A percentile compares a stretch with the other conserved stretches of the same genome.
Conservation (phyloP, 768 basidiomycete genomes). For the Lactarius quietus region DNA sequence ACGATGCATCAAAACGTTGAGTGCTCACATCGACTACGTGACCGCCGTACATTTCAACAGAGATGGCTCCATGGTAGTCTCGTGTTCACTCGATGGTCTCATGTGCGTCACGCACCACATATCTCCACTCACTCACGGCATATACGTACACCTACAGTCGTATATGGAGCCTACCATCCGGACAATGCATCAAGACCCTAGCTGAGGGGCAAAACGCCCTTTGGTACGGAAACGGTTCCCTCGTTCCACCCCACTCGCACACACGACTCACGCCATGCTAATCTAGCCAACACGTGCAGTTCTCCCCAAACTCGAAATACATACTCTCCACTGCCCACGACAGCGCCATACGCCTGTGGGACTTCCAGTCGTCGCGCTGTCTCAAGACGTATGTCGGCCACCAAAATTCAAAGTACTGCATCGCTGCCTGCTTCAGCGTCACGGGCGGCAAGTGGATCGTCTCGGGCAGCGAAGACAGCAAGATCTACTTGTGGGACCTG, state of each 20-base stretch:
- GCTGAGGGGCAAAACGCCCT: slow-evolving; percentile 86
- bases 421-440: slow-evolving; percentile 79
- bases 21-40: slow-evolving; percentile 93
- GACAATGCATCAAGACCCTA: slow-evolving; percentile 94
- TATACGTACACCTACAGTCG: slow-evolving; percentile 50
- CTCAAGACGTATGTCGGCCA: slow-evolving; percentile 90
- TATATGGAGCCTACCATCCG: slow-evolving; percentile 90
- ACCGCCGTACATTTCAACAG: slow-evolving; percentile 92
- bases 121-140: not conserved
- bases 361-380: slow-evolving; percentile 86
- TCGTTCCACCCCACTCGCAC: not conserved
- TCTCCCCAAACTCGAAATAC: slow-evolving; percentile 95
- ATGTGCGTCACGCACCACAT: slow-evolving; percentile 56
- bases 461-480: slow-evolving; percentile 87
- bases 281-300: slow-evolving; percentile 80
- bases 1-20: slow-evolving; percentile 78
- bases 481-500: slow-evolving; percentile 87
- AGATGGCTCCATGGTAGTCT: slow-evolving; percentile 89
- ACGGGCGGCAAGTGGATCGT: slow-evolving; percentile 90
- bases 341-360: slow-evolving; percentile 90
- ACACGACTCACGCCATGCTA: not conserved
- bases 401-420: slow-evolving; percentile 77
- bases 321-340: slow-evolving; percentile 93
- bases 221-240: slow-evolving; percentile 47
- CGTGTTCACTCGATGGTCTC: slow-evolving; percentile 87